Base-by-base conservation (phyloP, 2,329 filamentous ascomycete genomes). In the Ophiocordyceps australis region DNA sequence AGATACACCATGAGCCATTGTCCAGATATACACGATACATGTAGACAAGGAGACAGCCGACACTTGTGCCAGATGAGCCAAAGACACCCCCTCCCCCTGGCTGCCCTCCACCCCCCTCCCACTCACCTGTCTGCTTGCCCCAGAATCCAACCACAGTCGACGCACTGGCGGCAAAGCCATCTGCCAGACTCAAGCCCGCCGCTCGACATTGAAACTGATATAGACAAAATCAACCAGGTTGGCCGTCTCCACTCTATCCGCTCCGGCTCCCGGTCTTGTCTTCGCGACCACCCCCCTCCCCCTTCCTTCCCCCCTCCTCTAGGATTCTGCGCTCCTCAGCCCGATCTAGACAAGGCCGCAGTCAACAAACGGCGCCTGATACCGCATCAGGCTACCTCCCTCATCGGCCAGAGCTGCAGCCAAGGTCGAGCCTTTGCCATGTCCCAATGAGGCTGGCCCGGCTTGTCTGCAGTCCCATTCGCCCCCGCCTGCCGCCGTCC, bases 391-490 rank as follows among this genome's bases (percentile, higher is more conserved):
- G 29, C 29, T 30, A 29, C 25, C 25, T 28, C 32, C 14, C 26
- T 15, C 24, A n/a, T 15, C 24, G 18, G 14, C 24, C 20, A n/a
- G 19, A 14, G 19, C 24, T 24, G 22, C 20, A 23, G 14, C 21
- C 19, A 20, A 10, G n/a, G 7, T 22, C 28, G 12, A 20, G 24
- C 23, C 22, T 25, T 15, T 20, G 32, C 38, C 42, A 49, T 51
- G 46, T 43, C 48, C 52, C 52, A 51, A 59, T 57, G 52, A 56
- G 50, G 52, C 45, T 51, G 48, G 44, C 42, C 47, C 43, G 46
- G 42, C 40, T 47, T 43, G 46, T 47, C 46, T 49, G 43, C 41
- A 49, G 49, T 51, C 50, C 44, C 46, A 43, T 49, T 42, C 43
- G 42, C 49, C 53, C 45, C 53, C 49, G 47, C 50, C 47, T 41